phyloP scores from a whole-genome alignment of 2,329 filamentous ascomycete genomes.

The Colletotrichum ledebouriae region DNA sequence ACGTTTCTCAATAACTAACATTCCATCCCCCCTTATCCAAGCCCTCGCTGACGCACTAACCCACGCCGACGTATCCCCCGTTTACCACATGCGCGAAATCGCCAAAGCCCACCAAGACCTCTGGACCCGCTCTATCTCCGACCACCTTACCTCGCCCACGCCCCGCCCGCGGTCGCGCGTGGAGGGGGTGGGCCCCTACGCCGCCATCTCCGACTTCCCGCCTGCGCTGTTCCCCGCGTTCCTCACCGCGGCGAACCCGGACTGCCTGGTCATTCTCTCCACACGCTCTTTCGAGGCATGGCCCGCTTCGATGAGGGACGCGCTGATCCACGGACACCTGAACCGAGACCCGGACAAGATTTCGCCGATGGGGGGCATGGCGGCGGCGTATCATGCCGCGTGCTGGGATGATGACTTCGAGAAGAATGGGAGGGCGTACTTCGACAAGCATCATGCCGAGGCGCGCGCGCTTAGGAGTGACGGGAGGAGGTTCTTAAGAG shows the following conservation, averaged over 20 bases:
- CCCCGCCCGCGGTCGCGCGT: conserved; percentile 48
- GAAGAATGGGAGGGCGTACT: conserved; percentile 44
- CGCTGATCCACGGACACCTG: conserved; percentile 46
- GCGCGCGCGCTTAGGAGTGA: conserved; percentile 42
- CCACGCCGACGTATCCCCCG: conserved; percentile 48
- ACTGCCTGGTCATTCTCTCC: conserved; percentile 72
- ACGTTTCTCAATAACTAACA: too few relatives aligned
- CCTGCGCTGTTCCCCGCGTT: conserved; percentile 64
- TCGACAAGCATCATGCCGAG: conserved; percentile 46
- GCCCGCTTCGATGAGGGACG: conserved; percentile 60
- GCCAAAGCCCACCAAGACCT: conserved; percentile 50
- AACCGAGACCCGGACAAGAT: conserved; percentile 37
- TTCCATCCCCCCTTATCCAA: conserved; percentile 14
- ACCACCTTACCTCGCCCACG: conserved; percentile 44
- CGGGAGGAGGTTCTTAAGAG: conserved; percentile 47
- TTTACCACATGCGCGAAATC: conserved; percentile 53
- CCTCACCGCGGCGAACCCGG: conserved; percentile 72
- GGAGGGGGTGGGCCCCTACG: conserved; percentile 51
- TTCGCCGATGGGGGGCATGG: conserved; percentile 46
- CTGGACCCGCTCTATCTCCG: conserved; percentile 52
- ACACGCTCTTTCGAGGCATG: conserved; percentile 70
- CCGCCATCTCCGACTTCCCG: conserved; percentile 48
- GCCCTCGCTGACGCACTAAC: conserved; percentile 50
- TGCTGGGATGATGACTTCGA: conserved; percentile 50
- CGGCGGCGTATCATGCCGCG: conserved; percentile 46